phyloP scores from a whole-genome alignment of 2,329 filamentous ascomycete species.

The Cadophora gregata region DNA sequence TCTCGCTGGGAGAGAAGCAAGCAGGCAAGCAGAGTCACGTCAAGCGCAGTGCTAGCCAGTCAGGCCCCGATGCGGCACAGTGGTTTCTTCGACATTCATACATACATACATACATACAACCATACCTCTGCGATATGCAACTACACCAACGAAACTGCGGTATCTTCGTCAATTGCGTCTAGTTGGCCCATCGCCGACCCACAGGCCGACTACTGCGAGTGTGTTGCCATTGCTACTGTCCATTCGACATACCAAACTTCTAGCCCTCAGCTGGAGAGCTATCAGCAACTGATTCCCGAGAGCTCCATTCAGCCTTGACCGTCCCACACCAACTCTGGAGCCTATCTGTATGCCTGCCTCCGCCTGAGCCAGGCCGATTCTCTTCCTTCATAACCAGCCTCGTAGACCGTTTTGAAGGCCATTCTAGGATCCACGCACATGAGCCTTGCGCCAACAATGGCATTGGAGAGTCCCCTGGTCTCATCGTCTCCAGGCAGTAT shows the following conservation, averaged over 20 bases:
- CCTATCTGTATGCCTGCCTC: conserved; percentile 26
- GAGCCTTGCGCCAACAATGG: conserved; percentile 51
- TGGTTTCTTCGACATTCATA: conserved; percentile 2
- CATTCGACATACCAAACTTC: conserved; percentile 3
- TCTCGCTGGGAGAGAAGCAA: conserved; percentile 21
- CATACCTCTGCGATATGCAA: conserved; percentile 26
- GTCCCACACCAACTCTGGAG: conserved; percentile 36
- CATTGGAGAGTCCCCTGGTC: conserved; percentile 66
- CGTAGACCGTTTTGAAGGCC: conserved; percentile 27
- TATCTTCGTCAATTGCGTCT: conserved; percentile 24
- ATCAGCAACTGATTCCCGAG: conserved; percentile 20
- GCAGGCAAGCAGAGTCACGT: conserved; percentile 14
- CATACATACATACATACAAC: neutral
- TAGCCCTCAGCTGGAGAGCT: conserved; percentile 28
- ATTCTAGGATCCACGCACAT: conserved; percentile 29
- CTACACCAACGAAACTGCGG: conserved; percentile 22
- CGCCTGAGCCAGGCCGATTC: conserved; percentile 25
- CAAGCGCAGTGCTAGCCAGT: conserved; percentile 9
- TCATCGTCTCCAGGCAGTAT: conserved; percentile 63
- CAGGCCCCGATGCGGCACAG: conserved; percentile 13
- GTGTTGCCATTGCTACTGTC: conserved; percentile 1
- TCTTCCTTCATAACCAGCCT: conserved; percentile 32
- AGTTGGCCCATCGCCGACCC: conserved; percentile 22
- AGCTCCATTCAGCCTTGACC: conserved; percentile 38
- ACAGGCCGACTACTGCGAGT: conserved; percentile 14